A percentile compares a stretch with the other conserved stretches of the same genome.
Conservation (phyloP, 2,329 filamentous ascomycete species). For the Helotiales sp. region DNA sequence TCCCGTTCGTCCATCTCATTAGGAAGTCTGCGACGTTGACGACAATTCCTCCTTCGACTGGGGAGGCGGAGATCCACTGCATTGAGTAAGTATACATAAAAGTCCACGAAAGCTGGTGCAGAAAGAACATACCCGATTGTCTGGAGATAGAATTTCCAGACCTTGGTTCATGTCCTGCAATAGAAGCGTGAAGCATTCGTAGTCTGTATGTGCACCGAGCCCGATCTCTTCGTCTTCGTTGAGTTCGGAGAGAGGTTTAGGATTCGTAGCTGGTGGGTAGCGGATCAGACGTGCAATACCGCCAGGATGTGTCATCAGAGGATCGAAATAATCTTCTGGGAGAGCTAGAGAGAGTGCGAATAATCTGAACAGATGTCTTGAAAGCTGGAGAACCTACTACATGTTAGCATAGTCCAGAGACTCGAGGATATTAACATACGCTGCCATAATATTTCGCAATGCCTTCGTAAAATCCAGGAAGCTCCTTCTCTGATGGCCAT, state of each 20-base stretch:
- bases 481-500: conserved; percentile 30
- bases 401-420: not conserved
- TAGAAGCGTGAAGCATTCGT: conserved; percentile 56
- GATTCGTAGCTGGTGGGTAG: conserved; percentile 45
- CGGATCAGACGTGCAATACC: conserved; percentile 48
- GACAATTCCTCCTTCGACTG: conserved; percentile 47
- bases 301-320: conserved; percentile 43
- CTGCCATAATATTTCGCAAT: conserved; percentile 32
- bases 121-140: too few species aligned
- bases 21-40: conserved; percentile 54
- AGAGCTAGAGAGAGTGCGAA: conserved; percentile 42
- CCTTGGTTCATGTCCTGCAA: conserved; percentile 52
- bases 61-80: conserved; percentile 47
- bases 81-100: too few species aligned
- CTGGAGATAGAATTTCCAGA: conserved; percentile 51
- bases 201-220: conserved; percentile 54
- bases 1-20: conserved; percentile 49
- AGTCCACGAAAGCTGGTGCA: too few species aligned
- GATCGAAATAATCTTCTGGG: conserved; percentile 43
- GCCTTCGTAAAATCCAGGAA: conserved; percentile 33
- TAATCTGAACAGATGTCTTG: conserved; percentile 38
- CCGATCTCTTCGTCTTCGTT: conserved; percentile 31
- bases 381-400: conserved; percentile 37
- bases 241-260: conserved; percentile 28
- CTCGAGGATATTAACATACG: conserved; percentile 7